Percentiles rank a stretch among this genome's conserved stretches.
phyloP scores from a whole-genome alignment of 768 basidiomycete genomes.

The Thelephora ganbajun region DNA sequence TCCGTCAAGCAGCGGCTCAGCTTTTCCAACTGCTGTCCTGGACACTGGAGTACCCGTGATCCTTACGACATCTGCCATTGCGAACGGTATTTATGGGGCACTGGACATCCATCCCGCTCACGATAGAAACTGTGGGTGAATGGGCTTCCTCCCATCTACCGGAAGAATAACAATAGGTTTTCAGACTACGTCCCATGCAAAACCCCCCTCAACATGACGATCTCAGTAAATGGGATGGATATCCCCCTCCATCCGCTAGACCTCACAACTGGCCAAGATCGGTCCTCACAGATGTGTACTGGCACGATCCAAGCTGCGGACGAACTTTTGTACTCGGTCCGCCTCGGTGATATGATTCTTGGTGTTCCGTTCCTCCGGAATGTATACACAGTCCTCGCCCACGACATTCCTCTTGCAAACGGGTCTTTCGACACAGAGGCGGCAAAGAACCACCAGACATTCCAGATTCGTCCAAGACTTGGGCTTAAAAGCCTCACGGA shows the following conservation, averaged over 20 bases:
- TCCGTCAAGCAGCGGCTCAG: conserved; percentile 21
- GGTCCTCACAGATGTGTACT: conserved; percentile 33
- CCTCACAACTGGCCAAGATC: conserved; percentile 32
- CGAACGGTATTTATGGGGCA: conserved; percentile 70
- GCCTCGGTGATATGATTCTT: conserved; percentile 56
- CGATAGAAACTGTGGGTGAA: conserved; percentile 49
- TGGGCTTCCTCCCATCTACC: not conserved
- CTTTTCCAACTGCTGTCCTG: conserved; percentile 49
- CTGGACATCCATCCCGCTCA: conserved; percentile 42
- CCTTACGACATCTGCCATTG: conserved; percentile 41
- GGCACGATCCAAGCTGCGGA: conserved; percentile 56
- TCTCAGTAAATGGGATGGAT: conserved; percentile 43
- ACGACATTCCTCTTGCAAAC: conserved; percentile 28
- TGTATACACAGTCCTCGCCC: conserved; percentile 66
- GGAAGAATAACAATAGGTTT: conserved; percentile 4
- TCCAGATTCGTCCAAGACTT: conserved; percentile 27
- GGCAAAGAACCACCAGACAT: conserved; percentile 12
- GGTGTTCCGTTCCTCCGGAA: conserved; percentile 71
- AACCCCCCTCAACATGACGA: conserved; percentile 56
- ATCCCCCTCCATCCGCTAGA: conserved; percentile 67
- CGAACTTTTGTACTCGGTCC: conserved; percentile 22
- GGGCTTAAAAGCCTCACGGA: conserved; percentile 56
- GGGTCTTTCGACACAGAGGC: conserved; percentile 29
- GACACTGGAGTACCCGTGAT: conserved; percentile 64
- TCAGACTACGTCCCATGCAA: conserved; percentile 65